Evolutionary conservation across 1,139 yeast genomes (phyloP).

Genomic region (Eremothecium sinecaudum): DNA sequence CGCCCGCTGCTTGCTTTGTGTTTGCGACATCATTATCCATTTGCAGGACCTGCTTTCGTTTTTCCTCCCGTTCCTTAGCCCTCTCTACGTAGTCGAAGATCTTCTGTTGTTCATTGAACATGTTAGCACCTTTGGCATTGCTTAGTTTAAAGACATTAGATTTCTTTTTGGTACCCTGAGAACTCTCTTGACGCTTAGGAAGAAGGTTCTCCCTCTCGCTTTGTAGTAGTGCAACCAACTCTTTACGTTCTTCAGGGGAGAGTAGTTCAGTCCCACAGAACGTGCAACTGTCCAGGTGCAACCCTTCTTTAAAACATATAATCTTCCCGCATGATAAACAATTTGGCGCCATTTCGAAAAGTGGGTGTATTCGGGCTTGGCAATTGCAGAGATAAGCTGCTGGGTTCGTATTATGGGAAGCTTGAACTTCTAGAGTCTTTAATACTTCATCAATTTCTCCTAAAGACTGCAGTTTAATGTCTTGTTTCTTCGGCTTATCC

Average conservation of each 20-base stretch:
- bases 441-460: constrained; percentile 41
- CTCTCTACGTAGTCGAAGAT: constrained; percentile 46
- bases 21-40: constrained; percentile 33
- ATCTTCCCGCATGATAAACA: constrained; percentile 92
- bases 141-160: constrained; percentile 22
- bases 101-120: constrained; percentile 60
- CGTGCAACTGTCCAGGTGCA: constrained; percentile 69
- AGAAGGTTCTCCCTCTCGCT: constrained; percentile 39
- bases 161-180: constrained; percentile 12
- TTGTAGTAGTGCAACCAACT: constrained; percentile 45
- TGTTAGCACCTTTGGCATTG: constrained; percentile 50
- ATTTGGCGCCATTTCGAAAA: constrained; percentile 85
- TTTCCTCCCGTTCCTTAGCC: constrained; percentile 30
- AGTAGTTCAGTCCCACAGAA: constrained; percentile 67
- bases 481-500: not conserved
- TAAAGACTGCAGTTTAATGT: constrained; percentile 44
- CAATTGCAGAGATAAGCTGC: constrained; percentile 52
- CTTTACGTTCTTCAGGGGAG: constrained; percentile 47
- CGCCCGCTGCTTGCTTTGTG: constrained; percentile 35
- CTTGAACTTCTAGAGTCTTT: constrained; percentile 33
- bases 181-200: constrained; percentile 8
- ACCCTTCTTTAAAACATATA: constrained; percentile 79
- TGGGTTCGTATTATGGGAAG: constrained; percentile 22
- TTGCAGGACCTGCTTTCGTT: constrained; percentile 22
- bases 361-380: constrained; percentile 75